Evolutionary conservation across 1,139 yeast genomes (phyloP).

Genomic region (Lodderomyces metapsilosis): DNA sequence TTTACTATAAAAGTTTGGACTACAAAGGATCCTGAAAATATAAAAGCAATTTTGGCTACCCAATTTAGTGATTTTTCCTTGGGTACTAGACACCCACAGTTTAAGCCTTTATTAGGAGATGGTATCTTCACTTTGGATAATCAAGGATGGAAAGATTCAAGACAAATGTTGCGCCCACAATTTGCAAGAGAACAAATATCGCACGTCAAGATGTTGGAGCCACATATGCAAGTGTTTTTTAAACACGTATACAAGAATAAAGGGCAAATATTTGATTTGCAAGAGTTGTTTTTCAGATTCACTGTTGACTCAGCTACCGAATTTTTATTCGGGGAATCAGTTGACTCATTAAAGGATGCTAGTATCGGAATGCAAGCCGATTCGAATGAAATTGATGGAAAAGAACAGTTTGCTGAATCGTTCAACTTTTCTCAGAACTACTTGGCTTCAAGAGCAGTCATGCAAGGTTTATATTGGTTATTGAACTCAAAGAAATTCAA

Average conservation of each 20-base stretch:
- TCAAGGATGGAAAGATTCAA: no score
- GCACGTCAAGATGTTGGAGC: constrained; percentile 47
- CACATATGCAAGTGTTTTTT: constrained; percentile 40
- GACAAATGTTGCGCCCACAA: no score
- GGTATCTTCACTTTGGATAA: no score
- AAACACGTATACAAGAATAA: constrained; percentile 27
- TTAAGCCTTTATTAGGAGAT: constrained; percentile 20
- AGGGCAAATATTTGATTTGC: constrained; percentile 44
- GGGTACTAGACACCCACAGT: constrained; percentile 45
- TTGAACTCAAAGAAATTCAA: constrained; percentile 33
- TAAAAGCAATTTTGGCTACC: constrained; percentile 41
- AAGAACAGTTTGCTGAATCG: constrained; percentile 39
- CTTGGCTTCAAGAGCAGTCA: constrained; percentile 36
- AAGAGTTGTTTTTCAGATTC: constrained; percentile 46
- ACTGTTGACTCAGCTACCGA: constrained; percentile 61
- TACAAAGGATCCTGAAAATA: constrained; percentile 40
- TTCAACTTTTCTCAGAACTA: constrained; percentile 41
- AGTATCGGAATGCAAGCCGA: constrained; percentile 18
- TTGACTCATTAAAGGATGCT: constrained; percentile 36
- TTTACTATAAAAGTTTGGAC: constrained; percentile 21
- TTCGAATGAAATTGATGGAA: constrained; percentile 25
- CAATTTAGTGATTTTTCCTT: constrained; percentile 54
- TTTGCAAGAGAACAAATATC: constrained; percentile 47
- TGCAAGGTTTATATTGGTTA: constrained; percentile 36
- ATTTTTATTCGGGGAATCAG: constrained; percentile 57